Percentiles rank a stretch among this genome's conserved stretches.
Conservation (phyloP, 108 stramenopile genomes). For the Nitzschia sp. region DNA sequence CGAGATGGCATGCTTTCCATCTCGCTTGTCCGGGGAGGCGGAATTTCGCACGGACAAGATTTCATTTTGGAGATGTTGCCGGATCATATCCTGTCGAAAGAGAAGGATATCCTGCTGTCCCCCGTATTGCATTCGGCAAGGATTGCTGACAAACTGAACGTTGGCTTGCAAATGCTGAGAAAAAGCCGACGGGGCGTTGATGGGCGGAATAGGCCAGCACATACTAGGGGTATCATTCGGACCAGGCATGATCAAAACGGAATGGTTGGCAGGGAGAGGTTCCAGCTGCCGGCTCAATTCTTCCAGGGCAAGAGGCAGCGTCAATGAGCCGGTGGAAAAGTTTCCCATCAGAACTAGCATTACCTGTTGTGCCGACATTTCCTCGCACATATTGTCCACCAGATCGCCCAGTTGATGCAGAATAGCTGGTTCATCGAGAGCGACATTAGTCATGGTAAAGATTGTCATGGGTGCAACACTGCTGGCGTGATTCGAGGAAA, state of each 20-base stretch:
- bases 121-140: conserved; percentile 84
- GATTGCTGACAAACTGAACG: conserved; percentile 67
- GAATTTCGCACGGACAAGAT: conserved; percentile 32
- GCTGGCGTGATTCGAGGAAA: not conserved
- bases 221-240: conserved; percentile 75
- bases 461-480: conserved; percentile 8
- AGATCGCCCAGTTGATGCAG: conserved; percentile 76
- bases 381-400: conserved; percentile 42
- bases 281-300: conserved; percentile 61
- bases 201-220: conserved; percentile 69
- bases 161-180: not conserved
- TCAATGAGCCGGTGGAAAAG: conserved; percentile 57
- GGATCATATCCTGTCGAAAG: conserved; percentile 86
- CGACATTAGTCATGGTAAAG: conserved; percentile 52
- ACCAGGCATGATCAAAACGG: conserved; percentile 90
- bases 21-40: not conserved
- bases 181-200: not conserved
- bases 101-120: conserved; percentile 83
- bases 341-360: conserved; percentile 95
- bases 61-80: conserved; percentile 74
- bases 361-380: conserved; percentile 26
- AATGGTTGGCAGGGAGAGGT: conserved; percentile 53
- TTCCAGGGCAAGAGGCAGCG: conserved; percentile 12
- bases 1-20: conserved; percentile 1
- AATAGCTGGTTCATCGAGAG: conserved; percentile 86